A percentile compares a stretch with the other conserved stretches of the same genome.
Evolutionary conservation across 768 basidiomycete genomes (phyloP).

Genomic region (Termitomyces sp.): DNA sequence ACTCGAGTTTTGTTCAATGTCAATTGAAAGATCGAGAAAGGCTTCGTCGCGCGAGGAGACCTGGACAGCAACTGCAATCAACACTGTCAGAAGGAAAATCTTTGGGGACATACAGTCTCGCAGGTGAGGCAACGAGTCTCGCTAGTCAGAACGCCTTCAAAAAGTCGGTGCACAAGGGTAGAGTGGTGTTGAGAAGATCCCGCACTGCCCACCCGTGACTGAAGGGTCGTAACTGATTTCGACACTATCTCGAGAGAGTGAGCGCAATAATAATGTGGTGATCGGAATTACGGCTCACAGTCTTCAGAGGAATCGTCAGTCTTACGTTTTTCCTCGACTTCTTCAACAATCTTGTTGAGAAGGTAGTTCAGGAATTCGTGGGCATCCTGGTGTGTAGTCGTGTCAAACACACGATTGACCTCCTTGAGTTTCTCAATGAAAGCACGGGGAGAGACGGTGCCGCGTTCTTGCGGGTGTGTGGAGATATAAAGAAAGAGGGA

Average conservation of each 20-base stretch:
- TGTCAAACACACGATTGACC: slow-evolving; percentile 87
- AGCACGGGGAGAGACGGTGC: slow-evolving; percentile 84
- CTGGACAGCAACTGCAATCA: slow-evolving; percentile 32
- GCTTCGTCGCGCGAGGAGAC: slow-evolving; percentile 92
- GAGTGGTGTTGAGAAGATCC: slow-evolving; percentile 45
- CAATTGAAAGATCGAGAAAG: slow-evolving; percentile 98
- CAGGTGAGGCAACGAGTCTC: slow-evolving; percentile 98
- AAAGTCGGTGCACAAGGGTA: slow-evolving; percentile 88
- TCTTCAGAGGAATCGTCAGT: slow-evolving; percentile 50
- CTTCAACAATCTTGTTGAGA: slow-evolving; percentile 90
- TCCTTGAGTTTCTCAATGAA: slow-evolving; percentile 94
- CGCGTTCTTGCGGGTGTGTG: slow-evolving; percentile 71
- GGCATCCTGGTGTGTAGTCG: slow-evolving; percentile 95
- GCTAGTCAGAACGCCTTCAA: slow-evolving; percentile 92
- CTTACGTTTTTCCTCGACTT: slow-evolving; percentile 74
- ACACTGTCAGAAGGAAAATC: slow-evolving; percentile 8
- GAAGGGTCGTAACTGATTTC: slow-evolving; percentile 54
- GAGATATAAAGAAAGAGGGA: slow-evolving; percentile 88
- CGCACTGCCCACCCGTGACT: slow-evolving; percentile 43
- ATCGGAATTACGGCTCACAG: slow-evolving; percentile 43
- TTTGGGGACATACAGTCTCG: slow-evolving; percentile 71
- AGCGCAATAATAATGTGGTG: slow-evolving; percentile 3
- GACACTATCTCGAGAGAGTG: slow-evolving; percentile 42
- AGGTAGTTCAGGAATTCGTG: slow-evolving; percentile 97
- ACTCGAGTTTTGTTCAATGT: slow-evolving; percentile 97